Evolutionary conservation across 306 rosid species (phyloP).

Genomic region (Cicer yamashitae): DNA sequence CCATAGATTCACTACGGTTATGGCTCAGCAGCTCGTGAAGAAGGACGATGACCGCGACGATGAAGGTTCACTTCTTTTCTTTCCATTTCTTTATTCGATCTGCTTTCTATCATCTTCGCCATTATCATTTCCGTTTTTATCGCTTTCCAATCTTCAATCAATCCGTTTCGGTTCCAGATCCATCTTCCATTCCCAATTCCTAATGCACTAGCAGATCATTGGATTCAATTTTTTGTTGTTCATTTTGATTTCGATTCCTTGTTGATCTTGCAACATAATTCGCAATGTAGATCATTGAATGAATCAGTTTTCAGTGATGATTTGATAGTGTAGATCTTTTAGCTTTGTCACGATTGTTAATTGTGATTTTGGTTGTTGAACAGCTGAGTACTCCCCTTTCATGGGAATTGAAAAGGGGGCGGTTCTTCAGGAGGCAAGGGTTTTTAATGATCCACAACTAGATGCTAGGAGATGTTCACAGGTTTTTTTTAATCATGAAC

Average conservation of each 20-base stretch:
- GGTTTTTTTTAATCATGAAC: slow-evolving; percentile 54
- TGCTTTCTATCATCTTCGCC: slow-evolving; percentile 17
- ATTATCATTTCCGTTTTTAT: slow-evolving; percentile 35
- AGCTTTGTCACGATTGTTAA: slow-evolving; percentile 14
- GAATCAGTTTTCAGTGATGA: slow-evolving; percentile 26
- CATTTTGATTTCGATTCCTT: slow-evolving; percentile 46
- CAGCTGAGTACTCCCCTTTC: slow-evolving; percentile 91
- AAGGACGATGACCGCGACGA: slow-evolving; percentile 98
- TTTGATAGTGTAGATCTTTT: slow-evolving; percentile 34
- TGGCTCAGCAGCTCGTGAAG: slow-evolving; percentile 90
- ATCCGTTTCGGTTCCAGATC: slow-evolving; percentile 61
- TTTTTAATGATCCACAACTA: slow-evolving; percentile 96
- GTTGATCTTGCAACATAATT: slow-evolving; percentile 38
- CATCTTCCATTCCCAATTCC: slow-evolving; percentile 35
- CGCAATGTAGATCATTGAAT: slow-evolving; percentile 53
- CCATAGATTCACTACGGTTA: slow-evolving; percentile 48
- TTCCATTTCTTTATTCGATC: slow-evolving; percentile 39
- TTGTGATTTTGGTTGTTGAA: slow-evolving; percentile 47
- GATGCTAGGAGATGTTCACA: slow-evolving; percentile 98
- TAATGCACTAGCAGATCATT: slow-evolving; percentile 37
- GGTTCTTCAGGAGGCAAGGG: slow-evolving; percentile 98
- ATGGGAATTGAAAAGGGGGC: slow-evolving; percentile 96
- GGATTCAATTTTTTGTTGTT: slow-evolving; percentile 40
- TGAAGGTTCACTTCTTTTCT: slow-evolving; percentile 60
- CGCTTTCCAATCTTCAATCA: slow-evolving; percentile 39